phyloP scores from a whole-genome alignment of 495 filamentous ascomycete species.

The Massariosphaeria phaeospora region DNA sequence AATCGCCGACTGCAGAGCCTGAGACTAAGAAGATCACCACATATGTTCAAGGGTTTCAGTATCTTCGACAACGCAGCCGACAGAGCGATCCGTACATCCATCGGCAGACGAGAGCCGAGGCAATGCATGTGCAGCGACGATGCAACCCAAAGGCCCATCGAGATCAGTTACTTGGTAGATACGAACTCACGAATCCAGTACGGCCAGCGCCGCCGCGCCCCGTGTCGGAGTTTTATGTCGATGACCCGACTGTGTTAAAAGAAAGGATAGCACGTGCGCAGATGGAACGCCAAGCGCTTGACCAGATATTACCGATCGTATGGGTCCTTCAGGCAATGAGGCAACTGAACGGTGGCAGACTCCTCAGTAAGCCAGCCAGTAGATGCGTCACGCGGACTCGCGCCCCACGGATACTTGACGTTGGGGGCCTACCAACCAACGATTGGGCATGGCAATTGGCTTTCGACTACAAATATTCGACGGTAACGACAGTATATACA shows the following conservation, averaged over 20 bases:
- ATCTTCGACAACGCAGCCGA: slow-evolving; percentile 55
- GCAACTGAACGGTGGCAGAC: slow-evolving; percentile 70
- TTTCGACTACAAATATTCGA: slow-evolving; percentile 72
- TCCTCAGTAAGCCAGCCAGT: slow-evolving; percentile 70
- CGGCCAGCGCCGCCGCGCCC: slow-evolving; percentile 46
- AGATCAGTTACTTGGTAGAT: slow-evolving; percentile 72
- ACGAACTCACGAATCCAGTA: slow-evolving; percentile 54
- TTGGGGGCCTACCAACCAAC: slow-evolving; percentile 76
- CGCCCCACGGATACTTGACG: slow-evolving; percentile 70
- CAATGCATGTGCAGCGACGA: slow-evolving; percentile 75
- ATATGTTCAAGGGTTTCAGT: slow-evolving; percentile 88
- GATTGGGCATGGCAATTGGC: slow-evolving; percentile 97
- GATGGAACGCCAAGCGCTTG: slow-evolving; percentile 72
- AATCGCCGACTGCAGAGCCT: slow-evolving; percentile 14
- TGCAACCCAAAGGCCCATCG: slow-evolving; percentile 37
- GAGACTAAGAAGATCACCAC: slow-evolving; percentile 59
- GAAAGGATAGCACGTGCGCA: slow-evolving; percentile 54
- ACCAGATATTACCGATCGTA: slow-evolving; percentile 65
- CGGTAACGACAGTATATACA: slow-evolving; percentile 78
- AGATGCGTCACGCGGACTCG: slow-evolving; percentile 51
- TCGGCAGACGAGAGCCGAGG: slow-evolving; percentile 79
- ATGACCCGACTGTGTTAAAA: slow-evolving; percentile 49
- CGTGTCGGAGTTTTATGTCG: slow-evolving; percentile 36
- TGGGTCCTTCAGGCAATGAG: slow-evolving; percentile 80
- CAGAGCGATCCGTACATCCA: slow-evolving; percentile 72